Conservation (phyloP, 2,329 filamentous ascomycete species). For the Corinectria fuckeliana region DNA sequence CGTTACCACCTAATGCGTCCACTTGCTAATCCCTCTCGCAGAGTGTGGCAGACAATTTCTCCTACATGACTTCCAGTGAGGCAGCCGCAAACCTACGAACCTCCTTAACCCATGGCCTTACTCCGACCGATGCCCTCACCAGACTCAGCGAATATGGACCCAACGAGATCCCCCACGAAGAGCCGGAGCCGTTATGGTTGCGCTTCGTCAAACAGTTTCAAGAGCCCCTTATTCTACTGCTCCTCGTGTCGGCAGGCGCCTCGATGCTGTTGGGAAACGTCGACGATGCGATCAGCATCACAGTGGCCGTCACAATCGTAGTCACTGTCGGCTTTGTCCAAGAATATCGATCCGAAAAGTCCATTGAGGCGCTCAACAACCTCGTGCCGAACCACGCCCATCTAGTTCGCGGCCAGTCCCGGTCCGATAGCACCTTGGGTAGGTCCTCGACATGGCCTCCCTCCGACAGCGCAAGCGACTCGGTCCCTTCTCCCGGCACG, state of each 20-base stretch:
- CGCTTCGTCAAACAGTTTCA: slow-evolving; percentile 97
- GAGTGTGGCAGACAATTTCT: slow-evolving; percentile 65
- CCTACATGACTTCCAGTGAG: slow-evolving; percentile 76
- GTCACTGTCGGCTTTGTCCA: slow-evolving; percentile 96
- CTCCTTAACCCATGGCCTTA: slow-evolving; percentile 82
- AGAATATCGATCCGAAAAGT: slow-evolving; percentile 97
- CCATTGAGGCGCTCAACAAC: slow-evolving; percentile 91
- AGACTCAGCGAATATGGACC: slow-evolving; percentile 82
- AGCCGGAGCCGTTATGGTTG: slow-evolving; percentile 92
- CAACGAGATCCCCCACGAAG: slow-evolving; percentile 94
- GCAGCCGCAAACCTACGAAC: slow-evolving; percentile 79
- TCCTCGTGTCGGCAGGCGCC: slow-evolving; percentile 85
- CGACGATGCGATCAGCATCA: slow-evolving; percentile 95
- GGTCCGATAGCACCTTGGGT: slow-evolving; percentile 35
- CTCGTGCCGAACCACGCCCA: slow-evolving; percentile 95
- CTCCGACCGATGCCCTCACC: slow-evolving; percentile 79
- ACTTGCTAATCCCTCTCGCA: slow-evolving; percentile 38
- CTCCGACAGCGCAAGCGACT: slow-evolving; percentile 52
- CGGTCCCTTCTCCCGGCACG: slow-evolving; percentile 51
- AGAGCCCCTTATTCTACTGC: slow-evolving; percentile 90
- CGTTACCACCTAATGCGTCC: background rate
- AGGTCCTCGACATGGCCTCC: slow-evolving; percentile 53
- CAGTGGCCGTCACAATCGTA: slow-evolving; percentile 94
- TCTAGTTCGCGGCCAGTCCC: slow-evolving; percentile 72
- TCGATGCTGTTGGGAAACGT: slow-evolving; percentile 91